Percentiles rank a stretch among this genome's conserved stretches.
Conservation (phyloP, 1,139 yeast species). For the Pichia sp. region DNA sequence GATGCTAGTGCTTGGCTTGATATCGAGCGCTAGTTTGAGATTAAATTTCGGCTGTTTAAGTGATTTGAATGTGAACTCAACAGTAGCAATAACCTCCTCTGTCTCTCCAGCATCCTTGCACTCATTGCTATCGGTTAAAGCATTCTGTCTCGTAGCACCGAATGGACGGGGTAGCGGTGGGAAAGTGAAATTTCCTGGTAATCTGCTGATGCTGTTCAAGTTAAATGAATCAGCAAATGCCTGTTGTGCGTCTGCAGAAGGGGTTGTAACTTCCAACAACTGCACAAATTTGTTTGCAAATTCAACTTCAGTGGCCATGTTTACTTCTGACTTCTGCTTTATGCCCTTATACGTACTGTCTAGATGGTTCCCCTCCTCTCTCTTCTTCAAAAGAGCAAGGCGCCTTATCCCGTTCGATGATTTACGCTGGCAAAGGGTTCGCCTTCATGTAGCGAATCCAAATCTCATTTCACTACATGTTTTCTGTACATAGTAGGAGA, state of each 20-base stretch:
- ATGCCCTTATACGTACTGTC: too few species aligned
- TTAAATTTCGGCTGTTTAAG: conserved; percentile 44
- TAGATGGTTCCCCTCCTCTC: too few species aligned
- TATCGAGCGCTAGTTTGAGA: conserved; percentile 22
- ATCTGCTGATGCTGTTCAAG: conserved; percentile 1
- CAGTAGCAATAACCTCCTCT: conserved; percentile 1
- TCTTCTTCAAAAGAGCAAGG: too few species aligned
- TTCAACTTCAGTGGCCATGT: conserved; percentile 25
- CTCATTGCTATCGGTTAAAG: neutral
- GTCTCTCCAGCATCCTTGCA: conserved; percentile 5
- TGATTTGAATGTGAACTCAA: conserved; percentile 37
- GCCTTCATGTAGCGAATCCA: neutral
- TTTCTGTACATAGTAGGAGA: neutral
- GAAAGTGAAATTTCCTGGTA: conserved; percentile 18
- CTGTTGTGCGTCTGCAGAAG: conserved; percentile 12
- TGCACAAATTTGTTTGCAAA: conserved; percentile 27
- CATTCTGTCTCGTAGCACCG: conserved; percentile 8
- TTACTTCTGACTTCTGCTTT: neutral
- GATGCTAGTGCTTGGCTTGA: conserved; percentile 33
- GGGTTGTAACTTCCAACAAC: conserved; percentile 24
- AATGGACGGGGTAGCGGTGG: conserved; percentile 22
- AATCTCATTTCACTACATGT: neutral
- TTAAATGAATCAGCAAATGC: conserved; percentile 8
- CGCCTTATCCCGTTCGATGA: too few species aligned
- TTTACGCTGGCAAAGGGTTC: neutral